Conservation (phyloP, 805 yeast species). For the Alloascoidea hylecoeti region DNA sequence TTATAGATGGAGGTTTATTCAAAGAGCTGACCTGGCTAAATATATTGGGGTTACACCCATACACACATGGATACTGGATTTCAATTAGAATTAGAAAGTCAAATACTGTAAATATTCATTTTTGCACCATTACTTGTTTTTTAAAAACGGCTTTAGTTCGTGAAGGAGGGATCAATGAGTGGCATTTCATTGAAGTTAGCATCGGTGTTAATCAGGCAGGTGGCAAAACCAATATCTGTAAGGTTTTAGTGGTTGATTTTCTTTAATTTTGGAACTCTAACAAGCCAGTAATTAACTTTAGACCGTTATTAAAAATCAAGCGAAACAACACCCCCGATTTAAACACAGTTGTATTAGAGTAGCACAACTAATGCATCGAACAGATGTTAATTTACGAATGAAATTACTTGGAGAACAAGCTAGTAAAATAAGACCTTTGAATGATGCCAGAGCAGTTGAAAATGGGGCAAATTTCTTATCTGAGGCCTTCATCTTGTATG, state of each 20-base stretch:
- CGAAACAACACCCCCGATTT: conserved; percentile 57
- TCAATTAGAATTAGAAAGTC: conserved; percentile 12
- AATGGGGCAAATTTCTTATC: conserved; percentile 70
- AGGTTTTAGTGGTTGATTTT: neutral
- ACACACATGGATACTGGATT: too few relatives aligned
- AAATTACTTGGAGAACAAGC: conserved; percentile 39
- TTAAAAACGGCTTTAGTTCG: too few relatives aligned
- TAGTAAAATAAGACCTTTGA: conserved; percentile 56
- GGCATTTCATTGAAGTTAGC: conserved; percentile 64
- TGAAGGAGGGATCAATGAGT: too few relatives aligned
- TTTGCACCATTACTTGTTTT: neutral
- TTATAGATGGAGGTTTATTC: too few relatives aligned
- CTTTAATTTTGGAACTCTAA: neutral
- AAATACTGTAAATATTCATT: conserved; percentile 13
- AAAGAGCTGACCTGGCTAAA: too few relatives aligned
- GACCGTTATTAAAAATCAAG: conserved; percentile 56
- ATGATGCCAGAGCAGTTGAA: conserved; percentile 72
- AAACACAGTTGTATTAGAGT: conserved; percentile 45
- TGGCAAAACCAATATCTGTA: conserved; percentile 68
- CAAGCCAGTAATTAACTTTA: conserved; percentile 10
- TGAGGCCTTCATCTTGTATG: conserved; percentile 53
- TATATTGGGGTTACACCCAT: too few relatives aligned
- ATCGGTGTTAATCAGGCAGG: conserved; percentile 54
- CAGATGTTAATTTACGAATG: conserved; percentile 51
- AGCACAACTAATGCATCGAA: conserved; percentile 59